These are phyloP conservation scores for Serendipita sp. DNA, from an alignment of 768 basidiomycete genomes.

Conservation along the genomic window DNA sequence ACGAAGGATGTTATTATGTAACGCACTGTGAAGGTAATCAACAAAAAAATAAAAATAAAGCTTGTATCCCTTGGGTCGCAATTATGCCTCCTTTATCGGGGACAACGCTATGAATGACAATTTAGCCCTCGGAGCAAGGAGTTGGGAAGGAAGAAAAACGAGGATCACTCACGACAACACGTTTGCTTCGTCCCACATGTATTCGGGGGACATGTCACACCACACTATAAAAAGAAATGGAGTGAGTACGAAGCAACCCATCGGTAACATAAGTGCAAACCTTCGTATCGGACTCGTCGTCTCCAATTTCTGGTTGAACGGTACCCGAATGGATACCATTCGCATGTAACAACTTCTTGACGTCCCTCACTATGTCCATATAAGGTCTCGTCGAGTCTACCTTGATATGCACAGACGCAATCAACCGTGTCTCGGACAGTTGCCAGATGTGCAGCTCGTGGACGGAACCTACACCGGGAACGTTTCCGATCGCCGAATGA, in stretches of 20 bases:
- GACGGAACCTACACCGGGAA: slow-evolving; percentile 73
- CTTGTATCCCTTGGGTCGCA: not conserved
- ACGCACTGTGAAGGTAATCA: too few species aligned
- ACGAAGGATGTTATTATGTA: too few species aligned
- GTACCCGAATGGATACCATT: slow-evolving; percentile 91
- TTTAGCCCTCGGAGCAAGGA: not conserved
- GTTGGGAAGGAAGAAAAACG: too few species aligned
- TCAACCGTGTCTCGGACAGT: slow-evolving; percentile 83
- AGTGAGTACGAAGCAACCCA: slow-evolving; percentile 25
- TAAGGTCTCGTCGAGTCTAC: slow-evolving; percentile 71
- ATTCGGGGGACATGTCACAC: not conserved
- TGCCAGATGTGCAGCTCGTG: slow-evolving; percentile 98
- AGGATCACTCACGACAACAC: not conserved
- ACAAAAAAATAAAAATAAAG: too few species aligned
- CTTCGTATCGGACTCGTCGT: slow-evolving; percentile 3
- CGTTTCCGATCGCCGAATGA: slow-evolving; percentile 15
- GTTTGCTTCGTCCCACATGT: not conserved
- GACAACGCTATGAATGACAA: not conserved
- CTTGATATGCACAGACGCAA: slow-evolving; percentile 91
- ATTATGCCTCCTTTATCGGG: not conserved
- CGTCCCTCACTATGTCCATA: slow-evolving; percentile 78
- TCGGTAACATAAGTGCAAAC: not conserved
- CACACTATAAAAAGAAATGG: slow-evolving; percentile 24
- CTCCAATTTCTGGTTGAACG: slow-evolving; percentile 64
- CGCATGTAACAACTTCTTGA: slow-evolving; percentile 69